These are phyloP conservation scores for Mycena maculata DNA, from an alignment of 768 basidiomycete genomes.

Conservation along the genomic window DNA sequence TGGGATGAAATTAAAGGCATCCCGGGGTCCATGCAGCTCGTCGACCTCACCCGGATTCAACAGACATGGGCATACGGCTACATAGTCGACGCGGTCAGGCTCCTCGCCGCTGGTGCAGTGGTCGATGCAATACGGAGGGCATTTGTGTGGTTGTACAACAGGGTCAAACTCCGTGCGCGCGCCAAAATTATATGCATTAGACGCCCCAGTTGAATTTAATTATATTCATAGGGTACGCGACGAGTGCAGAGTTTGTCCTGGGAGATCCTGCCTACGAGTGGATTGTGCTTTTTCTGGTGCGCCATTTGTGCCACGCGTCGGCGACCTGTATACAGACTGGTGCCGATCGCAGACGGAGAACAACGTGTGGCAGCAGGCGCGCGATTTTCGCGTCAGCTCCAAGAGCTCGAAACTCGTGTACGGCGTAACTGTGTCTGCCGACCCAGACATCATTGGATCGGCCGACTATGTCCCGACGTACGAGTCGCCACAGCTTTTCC, in stretches of 20 bases:
- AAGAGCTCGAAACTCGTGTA: slow-evolving; percentile 55
- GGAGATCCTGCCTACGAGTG: slow-evolving; percentile 63
- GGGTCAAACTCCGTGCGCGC: slow-evolving; percentile 30
- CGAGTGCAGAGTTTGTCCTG: slow-evolving; percentile 57
- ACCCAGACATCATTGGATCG: slow-evolving; percentile 37
- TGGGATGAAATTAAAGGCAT: slow-evolving; percentile 35
- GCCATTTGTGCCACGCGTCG: slow-evolving; percentile 17
- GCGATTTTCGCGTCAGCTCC: slow-evolving; percentile 55
- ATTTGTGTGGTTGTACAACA: slow-evolving; percentile 30
- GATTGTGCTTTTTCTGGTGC: slow-evolving; percentile 57
- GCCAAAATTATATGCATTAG: neutral
- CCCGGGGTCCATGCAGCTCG: slow-evolving; percentile 34
- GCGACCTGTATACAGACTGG: neutral
- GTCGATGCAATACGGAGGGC: slow-evolving; percentile 27
- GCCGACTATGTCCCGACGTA: slow-evolving; percentile 57
- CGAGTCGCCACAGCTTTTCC: slow-evolving; percentile 53
- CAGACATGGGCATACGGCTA: slow-evolving; percentile 29
- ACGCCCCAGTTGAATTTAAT: neutral
- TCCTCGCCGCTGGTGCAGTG: slow-evolving; percentile 30
- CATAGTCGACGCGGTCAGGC: slow-evolving; percentile 22
- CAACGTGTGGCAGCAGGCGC: slow-evolving; percentile 54
- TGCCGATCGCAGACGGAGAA: slow-evolving; percentile 49
- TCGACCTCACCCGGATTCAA: slow-evolving; percentile 23
- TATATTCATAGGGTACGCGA: slow-evolving; percentile 51
- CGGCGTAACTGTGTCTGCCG: slow-evolving; percentile 45